Base-by-base conservation (phyloP, 2,329 filamentous ascomycete species). In the Botryotinia convoluta region DNA sequence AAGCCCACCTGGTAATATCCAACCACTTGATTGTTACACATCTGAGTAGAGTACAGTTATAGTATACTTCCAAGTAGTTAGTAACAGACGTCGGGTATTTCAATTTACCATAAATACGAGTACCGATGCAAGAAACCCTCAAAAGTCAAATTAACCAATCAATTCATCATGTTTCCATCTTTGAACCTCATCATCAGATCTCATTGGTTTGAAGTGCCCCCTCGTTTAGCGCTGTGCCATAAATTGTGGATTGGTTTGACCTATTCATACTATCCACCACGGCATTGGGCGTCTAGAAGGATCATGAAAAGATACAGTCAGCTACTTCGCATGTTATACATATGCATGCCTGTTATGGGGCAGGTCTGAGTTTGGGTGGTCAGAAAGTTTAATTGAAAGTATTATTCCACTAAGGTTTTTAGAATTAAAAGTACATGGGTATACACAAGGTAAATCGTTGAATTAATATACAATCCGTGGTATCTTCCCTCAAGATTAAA, bases 401-500 rank as follows among this genome's bases (percentile, higher is more conserved):
- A 29, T 42, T 37, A 42, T 37, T 42, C 35, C 20, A 9, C 14
- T 12, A 37, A 48, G 42, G n/a, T 65, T 63, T 44, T 62, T 2
- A 22, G 10, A 10, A 37, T n/a, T 67, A 48, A 2, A 51, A n/a
- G 32, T 39, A 44, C 32, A 67, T 54, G 45, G 45, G 26, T 18
- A 51, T 20, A 54, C 35, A 20, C 22, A 39, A 39, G 45, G 35
- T 29, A 39, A 22, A 35, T 48, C 29, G 35, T 67, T 39, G n/a
- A 39, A 39, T 54, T n/a, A 48, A 29, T 54, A 20, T 54, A 67
- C 26, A 54, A 67, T 54, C 32, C 64, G 26, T 39, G 26, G 7
- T 29, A 39, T 42, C 48, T 42, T 12, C n/a, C 71, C 8, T 39
- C 45, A 14, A 37, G 42, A 45, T 78, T 72, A 78, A 37, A 64